Conservation (phyloP, 108 stramenopile species). For the Fragilaria crotonensis region DNA sequence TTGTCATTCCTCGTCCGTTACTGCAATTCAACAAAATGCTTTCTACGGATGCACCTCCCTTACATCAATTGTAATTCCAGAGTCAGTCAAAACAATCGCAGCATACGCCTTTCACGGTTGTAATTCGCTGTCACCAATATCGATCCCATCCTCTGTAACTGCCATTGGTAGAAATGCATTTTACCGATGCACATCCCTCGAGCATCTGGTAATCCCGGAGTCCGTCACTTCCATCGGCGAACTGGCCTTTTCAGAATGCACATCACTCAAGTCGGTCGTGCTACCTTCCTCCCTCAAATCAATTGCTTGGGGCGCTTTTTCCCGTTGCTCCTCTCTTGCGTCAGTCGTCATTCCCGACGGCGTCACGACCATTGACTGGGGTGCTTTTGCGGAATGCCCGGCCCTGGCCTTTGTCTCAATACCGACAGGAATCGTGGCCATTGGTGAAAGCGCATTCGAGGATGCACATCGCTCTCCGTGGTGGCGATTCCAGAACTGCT, state of each 20-base stretch:
- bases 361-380: background rate
- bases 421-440: background rate
- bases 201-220: constrained; percentile 3
- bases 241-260: constrained; percentile 14
- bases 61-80: constrained; percentile 13
- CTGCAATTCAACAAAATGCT: constrained; percentile 23
- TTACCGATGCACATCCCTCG: constrained; percentile 15
- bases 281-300: background rate
- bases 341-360: background rate
- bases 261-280: background rate
- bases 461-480: background rate
- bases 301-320: background rate
- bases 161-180: constrained; percentile 39
- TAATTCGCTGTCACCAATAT: constrained; percentile 16
- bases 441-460: background rate
- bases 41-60: constrained; percentile 33
- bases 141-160: constrained; percentile 21
- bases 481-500: background rate
- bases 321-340: background rate
- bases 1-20: constrained; percentile 4
- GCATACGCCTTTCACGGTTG: constrained; percentile 31
- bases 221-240: constrained; percentile 8
- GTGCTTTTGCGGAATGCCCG: background rate
- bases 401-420: background rate
- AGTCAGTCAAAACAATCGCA: constrained; percentile 21